Evolutionary conservation across 108 stramenopile genomes (phyloP).

Genomic region (Nitzschia sp.): DNA sequence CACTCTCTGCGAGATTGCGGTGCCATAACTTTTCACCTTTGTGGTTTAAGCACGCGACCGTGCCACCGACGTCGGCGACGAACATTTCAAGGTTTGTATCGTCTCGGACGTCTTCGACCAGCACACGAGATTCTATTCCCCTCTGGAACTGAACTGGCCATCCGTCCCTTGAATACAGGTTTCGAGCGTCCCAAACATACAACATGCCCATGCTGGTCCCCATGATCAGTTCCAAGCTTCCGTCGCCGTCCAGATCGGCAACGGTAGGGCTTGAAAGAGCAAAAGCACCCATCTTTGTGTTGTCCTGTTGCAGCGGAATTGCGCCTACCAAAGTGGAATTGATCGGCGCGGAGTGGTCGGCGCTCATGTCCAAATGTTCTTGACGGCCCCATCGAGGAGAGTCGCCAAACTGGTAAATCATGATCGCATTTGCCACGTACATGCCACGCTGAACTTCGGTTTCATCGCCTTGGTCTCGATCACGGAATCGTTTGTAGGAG

Average conservation of each 20-base stretch:
- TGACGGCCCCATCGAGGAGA: constrained; percentile 52
- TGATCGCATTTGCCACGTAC: constrained; percentile 75
- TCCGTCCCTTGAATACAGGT: constrained; percentile 38
- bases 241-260: constrained; percentile 72
- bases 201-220: constrained; percentile 82
- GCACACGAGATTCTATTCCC: constrained; percentile 65
- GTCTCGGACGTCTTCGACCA: constrained; percentile 79
- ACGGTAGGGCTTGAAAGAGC: constrained; percentile 71
- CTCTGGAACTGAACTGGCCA: constrained; percentile 74
- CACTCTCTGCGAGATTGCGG: constrained; percentile 54
- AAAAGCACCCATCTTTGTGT: constrained; percentile 74
- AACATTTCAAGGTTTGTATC: constrained; percentile 79
- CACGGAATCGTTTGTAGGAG: constrained; percentile 61
- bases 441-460: constrained; percentile 67
- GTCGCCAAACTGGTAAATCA: constrained; percentile 61
- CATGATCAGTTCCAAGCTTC: constrained; percentile 60
- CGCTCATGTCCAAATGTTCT: constrained; percentile 77
- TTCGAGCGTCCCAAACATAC: constrained; percentile 61
- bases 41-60: constrained; percentile 58
- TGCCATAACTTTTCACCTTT: constrained; percentile 73
- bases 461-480: constrained; percentile 72
- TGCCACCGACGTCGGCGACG: constrained; percentile 77
- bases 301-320: constrained; percentile 35
- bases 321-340: constrained; percentile 53
- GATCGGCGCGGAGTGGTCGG: constrained; percentile 73